Conservation (phyloP, 2,329 filamentous ascomycete species). For the Phoma sp. region DNA sequence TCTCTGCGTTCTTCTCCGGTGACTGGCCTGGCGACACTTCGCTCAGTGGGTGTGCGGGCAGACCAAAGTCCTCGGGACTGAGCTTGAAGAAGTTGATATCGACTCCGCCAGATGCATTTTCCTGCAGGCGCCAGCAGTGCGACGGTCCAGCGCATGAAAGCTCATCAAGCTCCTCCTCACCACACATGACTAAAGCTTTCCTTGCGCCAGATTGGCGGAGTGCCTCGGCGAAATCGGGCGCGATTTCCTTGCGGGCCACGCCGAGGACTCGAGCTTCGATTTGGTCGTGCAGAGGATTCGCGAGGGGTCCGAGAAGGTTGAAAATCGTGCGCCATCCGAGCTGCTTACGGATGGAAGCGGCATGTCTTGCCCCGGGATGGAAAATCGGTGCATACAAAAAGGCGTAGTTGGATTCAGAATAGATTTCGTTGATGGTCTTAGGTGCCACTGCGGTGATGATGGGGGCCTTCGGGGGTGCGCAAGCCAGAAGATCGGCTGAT, state of each 20-base stretch:
- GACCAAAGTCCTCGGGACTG: slow-evolving; percentile 84
- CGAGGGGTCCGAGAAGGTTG: slow-evolving; percentile 91
- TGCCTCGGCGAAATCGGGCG: slow-evolving; percentile 86
- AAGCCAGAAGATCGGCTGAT: slow-evolving; percentile 86
- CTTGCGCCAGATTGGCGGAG: slow-evolving; percentile 74
- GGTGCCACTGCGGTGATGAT: slow-evolving; percentile 77
- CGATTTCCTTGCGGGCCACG: slow-evolving; percentile 85
- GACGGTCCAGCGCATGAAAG: slow-evolving; percentile 89
- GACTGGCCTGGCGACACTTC: slow-evolving; percentile 85
- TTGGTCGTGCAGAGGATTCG: slow-evolving; percentile 79
- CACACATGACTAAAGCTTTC: slow-evolving; percentile 91
- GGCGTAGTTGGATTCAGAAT: slow-evolving; percentile 83
- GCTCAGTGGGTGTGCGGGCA: slow-evolving; percentile 73
- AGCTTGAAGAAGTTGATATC: slow-evolving; percentile 79
- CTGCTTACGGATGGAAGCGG: slow-evolving; percentile 82
- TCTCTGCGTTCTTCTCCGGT: slow-evolving; percentile 84
- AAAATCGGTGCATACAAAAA: slow-evolving; percentile 97
- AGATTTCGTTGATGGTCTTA: slow-evolving; percentile 72
- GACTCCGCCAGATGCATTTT: slow-evolving; percentile 55
- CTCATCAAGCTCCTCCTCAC: slow-evolving; percentile 93
- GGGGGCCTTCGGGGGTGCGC: slow-evolving; percentile 73
- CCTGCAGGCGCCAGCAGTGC: slow-evolving; percentile 82
- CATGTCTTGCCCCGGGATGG: slow-evolving; percentile 92
- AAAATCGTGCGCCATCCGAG: slow-evolving; percentile 96
- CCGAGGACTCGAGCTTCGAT: slow-evolving; percentile 94